Evolutionary conservation across 768 basidiomycete species (phyloP), one percentile per base, ranked within the genome.

Genomic region (Russula brevipes): DNA sequence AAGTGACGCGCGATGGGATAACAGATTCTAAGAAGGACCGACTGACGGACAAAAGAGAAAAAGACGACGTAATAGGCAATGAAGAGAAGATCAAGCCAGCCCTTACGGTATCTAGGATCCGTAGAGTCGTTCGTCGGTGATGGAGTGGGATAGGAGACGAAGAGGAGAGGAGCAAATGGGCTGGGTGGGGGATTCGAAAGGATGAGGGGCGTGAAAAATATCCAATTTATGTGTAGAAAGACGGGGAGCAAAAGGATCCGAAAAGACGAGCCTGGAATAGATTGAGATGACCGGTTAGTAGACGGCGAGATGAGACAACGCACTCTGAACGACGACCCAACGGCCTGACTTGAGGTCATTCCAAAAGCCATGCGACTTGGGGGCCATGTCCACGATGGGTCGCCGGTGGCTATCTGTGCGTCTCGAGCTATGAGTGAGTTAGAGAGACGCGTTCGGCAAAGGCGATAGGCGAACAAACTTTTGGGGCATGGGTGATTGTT

Each of bases 41-140:
- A 70, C 74, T 98, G 94, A 36, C 96, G 86, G 47, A 94, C 68
- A 72, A 94, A 89, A 2, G 93, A 95, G 77, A 88, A 98, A 69
- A 96, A 85, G 54, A 98, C 77, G 73, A 98, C 79, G 71, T 95
- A 79, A 74, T 91, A 95, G 3, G 80, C 80, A 51, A 98, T 69
- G 76, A 99, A 99, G 16, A 81, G 70, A 9, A 94, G 65, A 71
- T 98, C 96, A 63, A 82, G 74, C 68, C 80, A 88, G 16, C 82
- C 82, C 75, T 94, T 98, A 44, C 77, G 77, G 70, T 90, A 92
- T 38, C 81, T 82, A 0, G 82, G 81, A 66, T 86, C 82, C 0
- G 66, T 63, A 31, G 44, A 24, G 39, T 81, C 79, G 6, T 77
- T 74, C 5, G 79, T 71, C 0, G 85, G 81, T 3, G 75, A 74